These are phyloP conservation scores for Tetracentron sinense DNA, from an alignment of 164 flowering plant species.

Conservation along the genomic window DNA sequence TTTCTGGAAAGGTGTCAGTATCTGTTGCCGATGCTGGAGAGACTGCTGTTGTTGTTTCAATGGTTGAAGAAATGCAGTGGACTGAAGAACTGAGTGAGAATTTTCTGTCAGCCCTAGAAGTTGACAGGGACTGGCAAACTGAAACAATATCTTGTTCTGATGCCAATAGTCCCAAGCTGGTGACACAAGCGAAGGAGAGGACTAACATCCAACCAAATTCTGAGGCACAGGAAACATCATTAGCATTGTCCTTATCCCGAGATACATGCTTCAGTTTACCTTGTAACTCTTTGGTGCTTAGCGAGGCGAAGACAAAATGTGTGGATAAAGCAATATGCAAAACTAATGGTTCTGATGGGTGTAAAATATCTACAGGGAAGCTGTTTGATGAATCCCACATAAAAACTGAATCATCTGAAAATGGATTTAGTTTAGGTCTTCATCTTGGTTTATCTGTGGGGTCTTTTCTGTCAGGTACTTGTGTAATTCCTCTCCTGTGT, in stretches of 20 bases:
- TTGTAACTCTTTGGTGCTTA: slow-evolving; percentile 18
- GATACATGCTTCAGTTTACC: slow-evolving; percentile 25
- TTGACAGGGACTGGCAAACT: slow-evolving; percentile 12
- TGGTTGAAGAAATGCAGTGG: slow-evolving; percentile 43
- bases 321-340: slow-evolving; percentile 17
- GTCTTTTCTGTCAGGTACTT: slow-evolving; percentile 37
- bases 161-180: slow-evolving; percentile 11
- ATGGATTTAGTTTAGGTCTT: slow-evolving; percentile 32
- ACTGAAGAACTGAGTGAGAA: slow-evolving; percentile 25
- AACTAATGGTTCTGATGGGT: slow-evolving; percentile 16
- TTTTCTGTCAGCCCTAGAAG: slow-evolving; percentile 18
- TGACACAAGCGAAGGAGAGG: slow-evolving; percentile 9
- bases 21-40: slow-evolving; percentile 92
- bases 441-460: slow-evolving; percentile 37
- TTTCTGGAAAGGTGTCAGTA: slow-evolving; percentile 60
- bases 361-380: slow-evolving; percentile 14
- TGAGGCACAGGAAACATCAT: slow-evolving; percentile 22
- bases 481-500: neutral
- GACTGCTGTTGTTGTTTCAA: slow-evolving; percentile 86
- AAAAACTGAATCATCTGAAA: slow-evolving; percentile 21
- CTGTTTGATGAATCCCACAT: slow-evolving; percentile 8
- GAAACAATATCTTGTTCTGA: slow-evolving; percentile 13
- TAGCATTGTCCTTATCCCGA: slow-evolving; percentile 33
- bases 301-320: slow-evolving; percentile 21
- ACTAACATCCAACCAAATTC: slow-evolving; percentile 20